Percentiles rank a stretch among this genome's conserved stretches.
Conservation (phyloP, 139 green algal species). For the Coelastrella sp. region DNA sequence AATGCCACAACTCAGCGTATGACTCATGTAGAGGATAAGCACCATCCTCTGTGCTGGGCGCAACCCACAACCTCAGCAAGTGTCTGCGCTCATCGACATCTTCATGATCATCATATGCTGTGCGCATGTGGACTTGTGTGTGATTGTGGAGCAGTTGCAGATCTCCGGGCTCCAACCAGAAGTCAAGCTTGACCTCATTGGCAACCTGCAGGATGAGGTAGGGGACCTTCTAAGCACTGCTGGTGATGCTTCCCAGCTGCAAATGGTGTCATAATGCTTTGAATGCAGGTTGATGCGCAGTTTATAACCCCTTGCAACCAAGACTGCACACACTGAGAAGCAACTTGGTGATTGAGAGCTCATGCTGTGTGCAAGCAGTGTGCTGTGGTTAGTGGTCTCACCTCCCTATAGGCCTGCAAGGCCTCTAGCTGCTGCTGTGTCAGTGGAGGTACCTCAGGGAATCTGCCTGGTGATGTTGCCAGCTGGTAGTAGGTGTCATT, state of each 20-base stretch:
- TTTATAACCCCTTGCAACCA: too few relatives aligned
- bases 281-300: too few relatives aligned
- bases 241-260: too few relatives aligned
- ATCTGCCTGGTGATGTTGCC: conserved; percentile 40
- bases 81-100: conserved; percentile 58
- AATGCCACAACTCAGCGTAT: conserved; percentile 58
- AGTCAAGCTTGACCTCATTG: conserved; percentile 51
- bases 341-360: too few relatives aligned
- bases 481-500: conserved; percentile 50
- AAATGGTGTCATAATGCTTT: background rate
- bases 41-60: conserved; percentile 50
- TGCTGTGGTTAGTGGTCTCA: background rate
- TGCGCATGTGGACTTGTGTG: conserved; percentile 64
- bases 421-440: conserved; percentile 26
- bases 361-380: background rate
- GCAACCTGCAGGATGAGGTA: background rate
- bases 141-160: conserved; percentile 77
- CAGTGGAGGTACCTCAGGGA: conserved; percentile 64
- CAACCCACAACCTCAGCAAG: conserved; percentile 78
- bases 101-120: conserved; percentile 54
- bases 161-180: conserved; percentile 69
- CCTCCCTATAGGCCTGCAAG: conserved; percentile 22
- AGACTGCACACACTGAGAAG: too few relatives aligned
- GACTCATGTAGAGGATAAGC: conserved; percentile 58
- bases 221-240: too few relatives aligned